Evolutionary conservation across 345 rosid species (phyloP).

Genomic region (Dipteronia dyeriana): DNA sequence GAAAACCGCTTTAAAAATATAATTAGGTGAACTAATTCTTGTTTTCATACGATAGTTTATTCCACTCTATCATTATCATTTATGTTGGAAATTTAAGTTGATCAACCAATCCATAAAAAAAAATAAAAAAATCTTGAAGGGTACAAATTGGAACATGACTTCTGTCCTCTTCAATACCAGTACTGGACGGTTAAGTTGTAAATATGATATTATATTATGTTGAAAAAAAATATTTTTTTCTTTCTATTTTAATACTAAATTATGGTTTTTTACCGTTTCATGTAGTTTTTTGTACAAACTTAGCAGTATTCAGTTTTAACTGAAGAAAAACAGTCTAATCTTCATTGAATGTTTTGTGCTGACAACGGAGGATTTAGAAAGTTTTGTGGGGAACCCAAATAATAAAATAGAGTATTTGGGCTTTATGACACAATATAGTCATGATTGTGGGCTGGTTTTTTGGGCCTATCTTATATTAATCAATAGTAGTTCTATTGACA

Average conservation of each 20-base stretch:
- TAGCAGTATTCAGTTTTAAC: no score
- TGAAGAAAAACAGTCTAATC: no score
- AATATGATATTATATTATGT: no score
- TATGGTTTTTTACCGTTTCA: no score
- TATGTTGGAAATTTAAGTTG: background rate
- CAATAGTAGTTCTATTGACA: no score
- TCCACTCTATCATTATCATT: background rate
- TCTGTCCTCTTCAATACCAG: background rate
- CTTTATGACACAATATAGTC: background rate
- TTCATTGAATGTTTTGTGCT: background rate
- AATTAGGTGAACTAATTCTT: conserved; percentile 7
- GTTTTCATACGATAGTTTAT: background rate
- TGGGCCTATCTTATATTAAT: no score
- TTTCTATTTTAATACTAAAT: no score
- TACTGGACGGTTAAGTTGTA: no score
- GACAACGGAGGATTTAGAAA: background rate
- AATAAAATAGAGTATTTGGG: background rate
- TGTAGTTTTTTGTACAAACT: no score
- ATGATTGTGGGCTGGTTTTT: no score
- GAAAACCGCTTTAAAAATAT: background rate
- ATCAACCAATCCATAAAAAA: conserved; percentile 2
- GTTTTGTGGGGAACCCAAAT: background rate
- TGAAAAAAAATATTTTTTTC: no score
- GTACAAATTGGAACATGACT: background rate
- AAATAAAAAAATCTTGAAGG: background rate